These are phyloP conservation scores for Boletus vermiculosoides DNA, from an alignment of 768 basidiomycete genomes.

Conservation along the genomic window DNA sequence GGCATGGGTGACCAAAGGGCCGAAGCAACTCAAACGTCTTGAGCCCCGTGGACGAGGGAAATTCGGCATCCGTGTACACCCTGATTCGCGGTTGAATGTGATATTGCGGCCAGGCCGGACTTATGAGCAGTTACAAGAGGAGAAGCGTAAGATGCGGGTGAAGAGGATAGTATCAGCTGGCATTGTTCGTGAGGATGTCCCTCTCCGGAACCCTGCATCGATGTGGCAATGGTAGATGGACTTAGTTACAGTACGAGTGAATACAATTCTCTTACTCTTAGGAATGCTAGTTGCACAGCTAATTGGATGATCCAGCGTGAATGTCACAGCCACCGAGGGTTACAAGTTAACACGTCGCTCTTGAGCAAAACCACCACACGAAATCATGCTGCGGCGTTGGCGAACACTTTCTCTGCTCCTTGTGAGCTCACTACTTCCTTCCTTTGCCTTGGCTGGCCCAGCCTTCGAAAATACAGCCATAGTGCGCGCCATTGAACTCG, in stretches of 20 bases:
- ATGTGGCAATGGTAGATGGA: constrained; percentile 70
- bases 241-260: no score
- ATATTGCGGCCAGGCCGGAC: constrained; percentile 82
- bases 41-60: constrained; percentile 86
- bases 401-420: constrained; percentile 50
- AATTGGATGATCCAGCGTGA: no score
- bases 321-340: constrained; percentile 11
- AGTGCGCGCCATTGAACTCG: constrained; percentile 86
- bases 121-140: constrained; percentile 59
- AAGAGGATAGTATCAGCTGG: constrained; percentile 79
- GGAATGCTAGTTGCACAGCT: no score
- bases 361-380: constrained; percentile 32
- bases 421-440: constrained; percentile 38
- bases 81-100: constrained; percentile 71
- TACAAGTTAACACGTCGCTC: constrained; percentile 20
- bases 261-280: no score
- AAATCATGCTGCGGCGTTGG: constrained; percentile 42
- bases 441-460: constrained; percentile 41
- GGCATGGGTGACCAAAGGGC: constrained; percentile 92
- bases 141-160: constrained; percentile 64
- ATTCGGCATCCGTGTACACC: constrained; percentile 73
- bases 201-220: constrained; percentile 69
- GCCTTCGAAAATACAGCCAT: constrained; percentile 88
- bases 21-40: constrained; percentile 56
- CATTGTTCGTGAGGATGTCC: constrained; percentile 73